These are phyloP conservation scores for Pyrenula aspistea DNA, from an alignment of 495 filamentous ascomycete species.

Conservation along the genomic window DNA sequence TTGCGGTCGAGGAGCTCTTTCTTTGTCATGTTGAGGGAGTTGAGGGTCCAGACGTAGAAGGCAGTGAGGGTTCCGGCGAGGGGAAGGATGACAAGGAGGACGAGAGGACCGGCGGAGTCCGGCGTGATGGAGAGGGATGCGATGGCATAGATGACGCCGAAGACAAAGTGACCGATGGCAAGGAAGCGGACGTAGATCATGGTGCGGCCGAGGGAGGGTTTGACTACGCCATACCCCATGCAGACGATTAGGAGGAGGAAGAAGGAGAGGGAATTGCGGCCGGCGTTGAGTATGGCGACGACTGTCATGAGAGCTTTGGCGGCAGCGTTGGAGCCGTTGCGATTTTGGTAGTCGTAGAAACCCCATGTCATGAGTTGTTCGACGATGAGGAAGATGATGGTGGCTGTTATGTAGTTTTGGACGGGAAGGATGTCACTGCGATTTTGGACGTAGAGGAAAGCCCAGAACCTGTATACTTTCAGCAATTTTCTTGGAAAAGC, in stretches of 20 bases:
- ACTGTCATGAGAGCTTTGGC: slow-evolving; percentile 79
- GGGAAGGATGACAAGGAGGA: slow-evolving; percentile 91
- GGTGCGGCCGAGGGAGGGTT: slow-evolving; percentile 79
- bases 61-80: slow-evolving; percentile 86
- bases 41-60: slow-evolving; percentile 99
- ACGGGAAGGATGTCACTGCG: slow-evolving; percentile 90
- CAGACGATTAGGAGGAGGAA: slow-evolving; percentile 97
- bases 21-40: slow-evolving; percentile 85
- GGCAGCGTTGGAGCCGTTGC: slow-evolving; percentile 65
- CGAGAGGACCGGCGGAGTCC: slow-evolving; percentile 57
- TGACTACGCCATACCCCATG: slow-evolving; percentile 98
- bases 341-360: slow-evolving; percentile 93
- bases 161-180: slow-evolving; percentile 85
- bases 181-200: slow-evolving; percentile 93
- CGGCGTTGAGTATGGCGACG: slow-evolving; percentile 84
- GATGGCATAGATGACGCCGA: slow-evolving; percentile 86
- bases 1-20: slow-evolving; percentile 90
- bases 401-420: slow-evolving; percentile 99
- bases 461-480: slow-evolving; percentile 61
- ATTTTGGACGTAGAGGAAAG: slow-evolving; percentile 90
- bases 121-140: slow-evolving; percentile 83
- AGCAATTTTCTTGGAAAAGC: slow-evolving; percentile 6
- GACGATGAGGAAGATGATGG: slow-evolving; percentile 82
- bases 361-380: slow-evolving; percentile 99
- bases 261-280: slow-evolving; percentile 94